Conservation (phyloP, 192 early-diverging fungal species). For the Hyaloraphidium curvatum region DNA sequence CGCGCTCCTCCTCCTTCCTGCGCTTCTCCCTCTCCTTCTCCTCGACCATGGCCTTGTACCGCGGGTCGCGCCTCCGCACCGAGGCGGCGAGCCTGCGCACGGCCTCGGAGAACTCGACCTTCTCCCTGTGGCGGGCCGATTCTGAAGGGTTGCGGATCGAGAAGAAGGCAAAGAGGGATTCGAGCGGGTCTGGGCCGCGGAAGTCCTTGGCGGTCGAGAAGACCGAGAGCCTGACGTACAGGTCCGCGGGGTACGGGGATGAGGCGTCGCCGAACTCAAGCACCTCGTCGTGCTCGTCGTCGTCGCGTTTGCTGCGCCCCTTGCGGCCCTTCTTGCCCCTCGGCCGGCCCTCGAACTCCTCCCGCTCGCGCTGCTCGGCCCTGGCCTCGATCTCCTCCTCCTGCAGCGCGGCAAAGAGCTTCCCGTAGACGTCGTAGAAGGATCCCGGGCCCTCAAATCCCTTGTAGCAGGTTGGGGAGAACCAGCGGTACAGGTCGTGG, state of each 20-base stretch:
- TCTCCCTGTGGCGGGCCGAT: conserved; percentile 49
- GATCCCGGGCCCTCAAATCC: too few relatives aligned
- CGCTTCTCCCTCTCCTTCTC: conserved; percentile 28
- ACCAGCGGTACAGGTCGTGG: conserved; percentile 52
- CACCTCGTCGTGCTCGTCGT: conserved; percentile 23
- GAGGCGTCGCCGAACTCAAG: neutral
- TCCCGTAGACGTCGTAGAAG: conserved; percentile 65
- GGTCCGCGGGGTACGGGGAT: conserved; percentile 18
- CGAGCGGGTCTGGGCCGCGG: conserved; percentile 78
- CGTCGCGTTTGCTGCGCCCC: conserved; percentile 17
- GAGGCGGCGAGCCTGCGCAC: conserved; percentile 46
- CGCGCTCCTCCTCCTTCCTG: conserved; percentile 32
- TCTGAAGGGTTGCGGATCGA: too few relatives aligned
- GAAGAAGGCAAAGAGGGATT: too few relatives aligned
- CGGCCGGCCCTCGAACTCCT: conserved; percentile 7
- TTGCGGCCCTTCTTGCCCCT: too few relatives aligned
- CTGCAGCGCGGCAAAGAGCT: conserved; percentile 53
- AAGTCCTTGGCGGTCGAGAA: conserved; percentile 77
- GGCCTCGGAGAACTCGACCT: conserved; percentile 41
- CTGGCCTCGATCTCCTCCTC: conserved; percentile 55
- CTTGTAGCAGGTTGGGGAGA: conserved; percentile 45
- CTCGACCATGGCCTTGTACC: conserved; percentile 49
- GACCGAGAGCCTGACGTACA: conserved; percentile 60
- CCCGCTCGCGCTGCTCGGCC: conserved; percentile 13
- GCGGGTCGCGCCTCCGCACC: conserved; percentile 78